Evolutionary conservation across 768 basidiomycete species (phyloP), one percentile per base, ranked within the genome.

Genomic region (Tephrocybe rancida): DNA sequence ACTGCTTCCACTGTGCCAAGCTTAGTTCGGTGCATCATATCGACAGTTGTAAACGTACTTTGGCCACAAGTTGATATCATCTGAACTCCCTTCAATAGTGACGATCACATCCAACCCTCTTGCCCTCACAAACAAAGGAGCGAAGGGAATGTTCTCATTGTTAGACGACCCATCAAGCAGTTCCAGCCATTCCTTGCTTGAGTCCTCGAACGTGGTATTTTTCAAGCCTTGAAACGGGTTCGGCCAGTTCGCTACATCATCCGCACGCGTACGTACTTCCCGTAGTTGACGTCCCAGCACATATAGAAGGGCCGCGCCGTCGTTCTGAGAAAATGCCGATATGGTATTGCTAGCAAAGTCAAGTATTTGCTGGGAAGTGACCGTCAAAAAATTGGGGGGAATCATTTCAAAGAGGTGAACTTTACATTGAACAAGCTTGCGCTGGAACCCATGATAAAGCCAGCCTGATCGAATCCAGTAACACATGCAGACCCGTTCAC

Each of bases 81-180:
- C 86, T 0, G 82, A 72, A 57, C 82, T 80, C 21, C 79, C 80
- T 62, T 95, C 92, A 18, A 91, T 71, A 0, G 87, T 88, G 14
- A 95, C 74, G 59, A 95, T 82, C 3, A 88, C 82, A 62, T 95
- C 92, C 37, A 94, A 61, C 0, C 65, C 75, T 44, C 93, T 79
- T 1, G 81, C 78, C 44, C 82, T 86, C 24, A 91, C 84, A 49
- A 94, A 78, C 24, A 92, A 70, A 1, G 87, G 86, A 18, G 82
- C 84, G 22, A 88, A 73, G 0, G 92, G 92, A 6, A 90, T 64
- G 61, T 88, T 86, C 61, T 90, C 87, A 9, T 68, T 66, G 61
- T 90, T 89, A 19, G 85, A 83, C 18, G 83, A 75, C 0, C 90
- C 90, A 63, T 90, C 90, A 16, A 91, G 79, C 19, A 92, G 77